Conservation (phyloP, 139 green algal genomes). For the Tetradesmus obliquus region DNA sequence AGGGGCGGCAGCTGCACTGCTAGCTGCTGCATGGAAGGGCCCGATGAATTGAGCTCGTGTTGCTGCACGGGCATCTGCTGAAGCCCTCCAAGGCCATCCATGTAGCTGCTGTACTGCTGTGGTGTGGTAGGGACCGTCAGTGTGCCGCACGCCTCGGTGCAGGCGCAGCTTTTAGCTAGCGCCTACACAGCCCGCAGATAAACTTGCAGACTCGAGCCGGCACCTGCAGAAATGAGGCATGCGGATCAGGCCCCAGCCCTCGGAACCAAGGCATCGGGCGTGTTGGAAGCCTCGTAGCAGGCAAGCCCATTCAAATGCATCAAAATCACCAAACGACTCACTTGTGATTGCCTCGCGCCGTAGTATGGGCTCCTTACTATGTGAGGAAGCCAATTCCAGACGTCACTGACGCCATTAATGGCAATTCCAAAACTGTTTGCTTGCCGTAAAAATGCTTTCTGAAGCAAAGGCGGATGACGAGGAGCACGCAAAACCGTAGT, state of each 20-base stretch:
- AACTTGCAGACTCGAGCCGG: neutral
- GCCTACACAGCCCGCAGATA: neutral
- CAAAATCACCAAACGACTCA: neutral
- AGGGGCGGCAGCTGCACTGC: neutral
- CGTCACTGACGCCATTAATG: neutral
- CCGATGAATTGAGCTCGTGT: neutral
- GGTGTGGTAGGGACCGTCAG: constrained; percentile 1
- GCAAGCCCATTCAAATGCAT: neutral
- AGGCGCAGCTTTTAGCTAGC: neutral
- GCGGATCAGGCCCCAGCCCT: neutral
- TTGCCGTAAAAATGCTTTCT: neutral
- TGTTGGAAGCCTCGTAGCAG: neutral
- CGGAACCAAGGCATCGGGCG: neutral
- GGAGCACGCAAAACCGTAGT: neutral
- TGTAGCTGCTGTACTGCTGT: neutral
- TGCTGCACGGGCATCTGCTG: neutral
- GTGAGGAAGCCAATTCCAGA: neutral
- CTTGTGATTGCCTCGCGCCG: neutral
- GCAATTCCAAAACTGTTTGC: neutral
- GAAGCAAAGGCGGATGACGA: neutral
- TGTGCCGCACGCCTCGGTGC: neutral
- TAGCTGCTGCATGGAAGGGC: neutral
- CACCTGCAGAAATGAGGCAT: neutral
- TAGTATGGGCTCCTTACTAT: neutral
- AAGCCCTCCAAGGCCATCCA: constrained; percentile 14